phyloP scores from a whole-genome alignment of 2,329 filamentous ascomycete species.

The Setomelanomma holmii region DNA sequence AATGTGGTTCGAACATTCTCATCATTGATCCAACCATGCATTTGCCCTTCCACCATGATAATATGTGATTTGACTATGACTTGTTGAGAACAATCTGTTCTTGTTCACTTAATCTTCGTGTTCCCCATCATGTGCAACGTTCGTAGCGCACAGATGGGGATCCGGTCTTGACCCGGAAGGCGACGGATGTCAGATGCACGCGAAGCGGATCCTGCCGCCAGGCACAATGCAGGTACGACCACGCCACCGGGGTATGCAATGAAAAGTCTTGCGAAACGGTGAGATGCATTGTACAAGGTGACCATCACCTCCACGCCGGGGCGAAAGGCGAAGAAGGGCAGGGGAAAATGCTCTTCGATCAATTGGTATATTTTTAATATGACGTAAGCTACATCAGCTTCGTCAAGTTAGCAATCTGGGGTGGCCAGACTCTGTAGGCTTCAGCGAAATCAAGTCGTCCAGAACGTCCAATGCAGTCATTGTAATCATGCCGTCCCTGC shows the following conservation, averaged over 20 bases:
- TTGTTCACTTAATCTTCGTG: background rate
- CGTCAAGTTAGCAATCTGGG: background rate
- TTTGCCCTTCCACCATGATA: too few species aligned
- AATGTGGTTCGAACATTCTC: too few species aligned
- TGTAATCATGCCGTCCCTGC: background rate
- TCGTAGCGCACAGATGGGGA: background rate
- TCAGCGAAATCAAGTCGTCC: background rate
- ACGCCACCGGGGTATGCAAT: background rate
- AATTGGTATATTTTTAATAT: background rate
- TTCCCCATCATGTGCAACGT: background rate
- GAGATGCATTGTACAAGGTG: too few species aligned
- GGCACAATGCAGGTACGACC: constrained; percentile 2
- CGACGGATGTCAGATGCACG: constrained; percentile 3
- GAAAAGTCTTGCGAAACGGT: background rate
- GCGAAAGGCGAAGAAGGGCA: too few species aligned
- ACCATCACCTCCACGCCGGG: too few species aligned
- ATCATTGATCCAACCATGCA: too few species aligned
- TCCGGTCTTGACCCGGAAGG: background rate
- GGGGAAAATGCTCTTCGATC: too few species aligned
- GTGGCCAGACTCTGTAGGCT: background rate
- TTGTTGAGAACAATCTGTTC: too few species aligned
- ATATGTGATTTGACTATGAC: too few species aligned
- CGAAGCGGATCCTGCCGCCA: constrained; percentile 1
- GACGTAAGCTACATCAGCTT: background rate
- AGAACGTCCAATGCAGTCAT: background rate